phyloP scores from a whole-genome alignment of 2,329 filamentous ascomycete genomes.

The Penicillium sp. region DNA sequence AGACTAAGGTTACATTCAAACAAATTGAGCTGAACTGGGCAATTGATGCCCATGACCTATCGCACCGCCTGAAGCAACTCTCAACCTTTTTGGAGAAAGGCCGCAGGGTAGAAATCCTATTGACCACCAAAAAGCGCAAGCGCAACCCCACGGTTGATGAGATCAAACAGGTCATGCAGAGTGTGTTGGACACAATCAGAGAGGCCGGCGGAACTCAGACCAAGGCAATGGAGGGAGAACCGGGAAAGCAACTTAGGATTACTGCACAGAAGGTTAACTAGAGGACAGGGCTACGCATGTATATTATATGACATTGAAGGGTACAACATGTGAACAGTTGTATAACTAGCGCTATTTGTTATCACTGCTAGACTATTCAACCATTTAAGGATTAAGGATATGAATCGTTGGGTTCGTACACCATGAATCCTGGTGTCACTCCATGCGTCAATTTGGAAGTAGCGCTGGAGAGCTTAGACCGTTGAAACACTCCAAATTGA shows the following conservation, averaged over 20 bases:
- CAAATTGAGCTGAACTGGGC: constrained; percentile 89
- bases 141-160: constrained; percentile 61
- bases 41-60: constrained; percentile 72
- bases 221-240: constrained; percentile 43
- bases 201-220: constrained; percentile 44
- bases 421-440: not conserved
- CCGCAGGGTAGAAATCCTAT: constrained; percentile 67
- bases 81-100: constrained; percentile 70
- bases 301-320: not conserved
- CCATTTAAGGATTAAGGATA: not conserved
- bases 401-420: not conserved
- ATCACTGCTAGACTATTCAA: not conserved
- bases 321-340: not conserved
- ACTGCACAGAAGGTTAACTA: constrained; percentile 34
- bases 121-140: constrained; percentile 66
- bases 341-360: not conserved
- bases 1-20: constrained; percentile 55
- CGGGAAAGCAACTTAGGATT: constrained; percentile 39
- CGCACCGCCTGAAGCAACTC: constrained; percentile 67
- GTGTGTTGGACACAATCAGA: constrained; percentile 47
- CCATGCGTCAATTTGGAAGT: not conserved
- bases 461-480: not conserved
- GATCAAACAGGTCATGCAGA: constrained; percentile 56
- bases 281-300: not conserved
- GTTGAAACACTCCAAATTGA: not conserved